These are phyloP conservation scores for Annulohypoxylon bovei DNA, from an alignment of 495 filamentous ascomycete genomes.

Conservation along the genomic window DNA sequence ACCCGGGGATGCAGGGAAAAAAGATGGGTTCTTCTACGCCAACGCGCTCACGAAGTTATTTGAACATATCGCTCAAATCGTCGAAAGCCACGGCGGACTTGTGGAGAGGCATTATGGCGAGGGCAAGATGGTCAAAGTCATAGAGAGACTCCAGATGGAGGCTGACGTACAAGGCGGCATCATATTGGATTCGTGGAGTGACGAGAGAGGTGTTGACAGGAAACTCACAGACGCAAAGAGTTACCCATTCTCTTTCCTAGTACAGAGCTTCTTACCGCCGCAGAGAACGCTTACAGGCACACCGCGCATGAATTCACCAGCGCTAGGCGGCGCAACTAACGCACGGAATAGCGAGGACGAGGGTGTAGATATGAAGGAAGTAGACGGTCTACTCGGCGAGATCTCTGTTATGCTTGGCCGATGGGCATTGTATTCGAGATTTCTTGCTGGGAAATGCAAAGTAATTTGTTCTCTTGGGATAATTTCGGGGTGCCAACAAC, in stretches of 20 bases:
- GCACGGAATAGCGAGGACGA: conserved; percentile 78
- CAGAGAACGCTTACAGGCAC: conserved; percentile 65
- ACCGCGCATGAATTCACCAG: conserved; percentile 70
- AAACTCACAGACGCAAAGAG: conserved; percentile 93
- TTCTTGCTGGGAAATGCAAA: conserved; percentile 83
- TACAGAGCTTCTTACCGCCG: conserved; percentile 88
- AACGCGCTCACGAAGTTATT: conserved; percentile 91
- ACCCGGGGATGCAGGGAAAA: conserved; percentile 59
- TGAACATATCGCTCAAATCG: conserved; percentile 96
- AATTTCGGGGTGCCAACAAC: conserved; percentile 8
- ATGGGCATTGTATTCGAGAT: conserved; percentile 92
- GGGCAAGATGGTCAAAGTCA: conserved; percentile 94
- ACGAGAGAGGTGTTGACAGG: conserved; percentile 84
- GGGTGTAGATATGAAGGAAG: conserved; percentile 92
- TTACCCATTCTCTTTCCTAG: conserved; percentile 95
- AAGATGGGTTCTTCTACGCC: conserved; percentile 87
- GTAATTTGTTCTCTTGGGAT: conserved; percentile 64
- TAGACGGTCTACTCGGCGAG: conserved; percentile 86
- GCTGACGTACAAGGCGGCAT: conserved; percentile 98
- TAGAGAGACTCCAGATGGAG: conserved; percentile 91
- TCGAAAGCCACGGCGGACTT: conserved; percentile 87
- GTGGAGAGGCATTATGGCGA: conserved; percentile 93
- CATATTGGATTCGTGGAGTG: conserved; percentile 92
- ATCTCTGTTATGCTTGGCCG: conserved; percentile 89
- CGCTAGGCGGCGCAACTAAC: conserved; percentile 61